These are phyloP conservation scores for Marsdenia floribunda DNA, from an alignment of 257 asterid genomes.

Conservation along the genomic window DNA sequence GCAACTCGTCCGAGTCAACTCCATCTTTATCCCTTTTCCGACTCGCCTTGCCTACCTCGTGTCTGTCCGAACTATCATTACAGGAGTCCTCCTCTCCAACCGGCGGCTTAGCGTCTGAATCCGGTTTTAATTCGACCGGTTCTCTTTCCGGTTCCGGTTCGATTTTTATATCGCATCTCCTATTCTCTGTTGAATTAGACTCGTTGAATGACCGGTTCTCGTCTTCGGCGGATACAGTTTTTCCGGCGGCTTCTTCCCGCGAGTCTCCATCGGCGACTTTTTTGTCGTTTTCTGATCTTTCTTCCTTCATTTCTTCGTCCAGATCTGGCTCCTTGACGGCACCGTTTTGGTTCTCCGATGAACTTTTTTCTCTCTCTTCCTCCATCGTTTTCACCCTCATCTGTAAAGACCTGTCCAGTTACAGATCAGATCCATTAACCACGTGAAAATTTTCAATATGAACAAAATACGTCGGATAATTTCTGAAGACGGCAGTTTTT, in stretches of 20 bases:
- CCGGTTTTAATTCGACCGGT: slow-evolving; percentile 23
- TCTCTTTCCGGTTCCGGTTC: slow-evolving; percentile 27
- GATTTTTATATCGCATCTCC: slow-evolving; percentile 5
- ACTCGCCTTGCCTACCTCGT: slow-evolving; percentile 8
- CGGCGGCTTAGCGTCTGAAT: slow-evolving; percentile 18
- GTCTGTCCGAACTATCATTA: slow-evolving; percentile 35
- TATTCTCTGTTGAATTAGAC: slow-evolving; percentile 38
- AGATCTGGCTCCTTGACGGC: slow-evolving; percentile 34
- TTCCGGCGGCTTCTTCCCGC: slow-evolving; percentile 24
- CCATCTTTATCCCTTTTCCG: slow-evolving; percentile 5
- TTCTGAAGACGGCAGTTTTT: not conserved
- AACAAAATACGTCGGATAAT: not conserved
- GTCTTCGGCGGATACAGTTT: slow-evolving; percentile 19
- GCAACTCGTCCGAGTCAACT: slow-evolving; percentile 24
- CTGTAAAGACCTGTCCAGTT: slow-evolving; percentile 35
- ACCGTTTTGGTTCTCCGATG: slow-evolving; percentile 14
- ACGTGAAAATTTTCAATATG: slow-evolving; percentile 10
- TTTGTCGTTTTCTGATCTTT: slow-evolving; percentile 33
- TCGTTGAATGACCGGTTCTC: slow-evolving; percentile 38
- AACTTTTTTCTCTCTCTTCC: slow-evolving; percentile 35
- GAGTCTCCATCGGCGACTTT: slow-evolving; percentile 8
- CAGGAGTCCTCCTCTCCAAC: slow-evolving; percentile 31
- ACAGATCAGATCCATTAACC: slow-evolving; percentile 28
- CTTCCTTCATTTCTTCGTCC: slow-evolving; percentile 20
- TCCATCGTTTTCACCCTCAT: slow-evolving; percentile 38